These are phyloP conservation scores for Camellia sinensis DNA, from an alignment of 148 eudicot species.

Conservation along the genomic window DNA sequence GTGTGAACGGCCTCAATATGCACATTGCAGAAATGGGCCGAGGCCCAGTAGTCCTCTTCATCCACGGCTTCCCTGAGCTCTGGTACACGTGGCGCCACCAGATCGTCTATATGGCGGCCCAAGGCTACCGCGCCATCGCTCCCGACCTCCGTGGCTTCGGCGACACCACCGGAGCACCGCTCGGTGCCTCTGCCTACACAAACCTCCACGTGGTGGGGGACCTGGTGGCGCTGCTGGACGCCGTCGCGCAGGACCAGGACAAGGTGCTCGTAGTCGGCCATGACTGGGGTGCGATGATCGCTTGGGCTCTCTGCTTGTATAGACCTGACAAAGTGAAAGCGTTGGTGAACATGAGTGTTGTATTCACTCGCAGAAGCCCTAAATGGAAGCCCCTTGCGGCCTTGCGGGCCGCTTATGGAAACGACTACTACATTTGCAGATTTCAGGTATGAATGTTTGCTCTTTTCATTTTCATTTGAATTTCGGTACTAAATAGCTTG, in stretches of 20 bases:
- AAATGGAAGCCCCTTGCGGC: conserved; percentile 20
- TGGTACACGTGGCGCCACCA: conserved; percentile 28
- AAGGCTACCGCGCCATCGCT: conserved; percentile 21
- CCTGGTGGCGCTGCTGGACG: conserved; percentile 34
- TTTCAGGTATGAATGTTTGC: conserved; percentile 30
- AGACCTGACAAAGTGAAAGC: conserved; percentile 40
- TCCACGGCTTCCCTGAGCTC: conserved; percentile 25
- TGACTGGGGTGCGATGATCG: conserved; percentile 45
- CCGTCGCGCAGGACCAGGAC: conserved; percentile 19
- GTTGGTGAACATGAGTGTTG: conserved; percentile 39
- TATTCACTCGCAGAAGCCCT: conserved; percentile 30
- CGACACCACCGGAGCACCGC: not conserved
- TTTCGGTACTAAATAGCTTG: not conserved
- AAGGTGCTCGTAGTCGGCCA: conserved; percentile 45
- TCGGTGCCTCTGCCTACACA: conserved; percentile 5
- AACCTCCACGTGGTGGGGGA: conserved; percentile 41
- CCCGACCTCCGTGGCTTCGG: conserved; percentile 19
- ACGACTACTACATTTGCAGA: conserved; percentile 47
- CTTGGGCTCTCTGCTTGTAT: conserved; percentile 40
- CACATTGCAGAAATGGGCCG: conserved; percentile 19
- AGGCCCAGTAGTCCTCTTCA: conserved; percentile 16
- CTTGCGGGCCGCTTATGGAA: conserved; percentile 31
- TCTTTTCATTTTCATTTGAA: not conserved
- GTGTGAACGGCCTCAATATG: conserved; percentile 18
- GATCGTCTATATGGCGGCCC: conserved; percentile 5